Evolutionary conservation across 352 stramenopile genomes (phyloP).

Genomic region (Phytopythium delawarense): DNA sequence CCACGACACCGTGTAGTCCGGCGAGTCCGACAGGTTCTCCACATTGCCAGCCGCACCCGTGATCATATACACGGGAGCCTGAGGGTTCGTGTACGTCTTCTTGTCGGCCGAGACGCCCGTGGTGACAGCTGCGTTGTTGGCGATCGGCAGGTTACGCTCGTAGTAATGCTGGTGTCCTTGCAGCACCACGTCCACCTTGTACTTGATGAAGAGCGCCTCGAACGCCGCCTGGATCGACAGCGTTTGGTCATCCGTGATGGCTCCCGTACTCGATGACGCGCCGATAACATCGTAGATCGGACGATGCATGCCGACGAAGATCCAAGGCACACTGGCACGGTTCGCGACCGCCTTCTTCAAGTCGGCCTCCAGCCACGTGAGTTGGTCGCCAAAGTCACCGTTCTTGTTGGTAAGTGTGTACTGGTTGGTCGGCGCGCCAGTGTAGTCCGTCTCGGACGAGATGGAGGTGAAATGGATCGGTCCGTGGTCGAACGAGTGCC

Average conservation of each 20-base stretch:
- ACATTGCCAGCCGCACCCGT: slow-evolving; percentile 56
- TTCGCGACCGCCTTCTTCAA: slow-evolving; percentile 37
- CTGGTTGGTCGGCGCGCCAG: slow-evolving; percentile 19
- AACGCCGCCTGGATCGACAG: slow-evolving; percentile 55
- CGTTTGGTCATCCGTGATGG: slow-evolving; percentile 13
- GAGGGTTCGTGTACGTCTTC: slow-evolving; percentile 51
- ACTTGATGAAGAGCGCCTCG: slow-evolving; percentile 81
- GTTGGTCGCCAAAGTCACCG: slow-evolving; percentile 36
- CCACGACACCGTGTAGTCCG: slow-evolving; percentile 25
- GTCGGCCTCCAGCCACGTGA: slow-evolving; percentile 40
- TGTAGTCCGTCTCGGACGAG: slow-evolving; percentile 65
- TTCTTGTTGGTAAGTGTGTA: slow-evolving; percentile 19
- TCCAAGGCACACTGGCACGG: slow-evolving; percentile 40
- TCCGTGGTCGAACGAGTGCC: slow-evolving; percentile 43
- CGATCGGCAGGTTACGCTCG: slow-evolving; percentile 66
- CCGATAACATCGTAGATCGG: slow-evolving; percentile 41
- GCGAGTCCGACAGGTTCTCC: slow-evolving; percentile 27
- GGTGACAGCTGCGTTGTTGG: slow-evolving; percentile 29
- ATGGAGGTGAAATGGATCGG: slow-evolving; percentile 66
- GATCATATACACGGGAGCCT: slow-evolving; percentile 65
- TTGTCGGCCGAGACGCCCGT: slow-evolving; percentile 44
- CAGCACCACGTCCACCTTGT: slow-evolving; percentile 84
- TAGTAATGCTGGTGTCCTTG: slow-evolving; percentile 86
- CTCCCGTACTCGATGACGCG: not conserved
- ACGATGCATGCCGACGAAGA: slow-evolving; percentile 64